Conservation (phyloP, 768 basidiomycete species). For the Suillus hirtellus region DNA sequence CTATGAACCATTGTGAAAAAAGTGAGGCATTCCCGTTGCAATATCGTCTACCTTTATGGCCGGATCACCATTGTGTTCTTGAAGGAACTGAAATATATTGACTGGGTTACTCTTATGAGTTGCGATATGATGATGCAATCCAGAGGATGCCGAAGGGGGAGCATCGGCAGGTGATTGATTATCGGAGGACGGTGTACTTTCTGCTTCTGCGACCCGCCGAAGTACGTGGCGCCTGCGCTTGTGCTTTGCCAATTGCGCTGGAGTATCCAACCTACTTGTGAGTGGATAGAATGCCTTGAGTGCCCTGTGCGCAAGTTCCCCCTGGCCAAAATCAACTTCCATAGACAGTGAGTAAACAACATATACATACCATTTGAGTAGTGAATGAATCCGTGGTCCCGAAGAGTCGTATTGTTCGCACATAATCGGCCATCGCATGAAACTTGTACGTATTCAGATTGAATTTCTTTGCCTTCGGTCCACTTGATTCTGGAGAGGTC, state of each 20-base stretch:
- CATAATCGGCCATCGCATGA: too few species aligned
- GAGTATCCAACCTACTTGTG: not conserved
- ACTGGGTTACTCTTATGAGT: not conserved
- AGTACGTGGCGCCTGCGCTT: not conserved
- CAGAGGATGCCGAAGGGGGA: too few species aligned
- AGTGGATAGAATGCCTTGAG: not conserved
- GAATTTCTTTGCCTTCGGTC: too few species aligned
- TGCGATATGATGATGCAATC: not conserved
- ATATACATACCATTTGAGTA: constrained; percentile 21
- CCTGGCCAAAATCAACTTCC: not conserved
- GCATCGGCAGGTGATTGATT: not conserved
- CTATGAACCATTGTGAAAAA: not conserved
- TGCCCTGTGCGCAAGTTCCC: not conserved
- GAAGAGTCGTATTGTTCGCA: too few species aligned
- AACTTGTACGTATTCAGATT: too few species aligned
- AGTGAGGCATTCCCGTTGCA: not conserved
- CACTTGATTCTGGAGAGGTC: constrained; percentile 14
- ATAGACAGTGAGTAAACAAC: too few species aligned
- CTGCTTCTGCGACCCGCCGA: not conserved
- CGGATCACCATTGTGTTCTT: not conserved
- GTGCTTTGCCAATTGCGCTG: not conserved
- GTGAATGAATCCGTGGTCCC: too few species aligned
- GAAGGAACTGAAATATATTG: not conserved
- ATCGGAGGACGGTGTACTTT: not conserved
- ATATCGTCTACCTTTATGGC: not conserved